Evolutionary conservation across 2,329 filamentous ascomycete species (phyloP).

Genomic region (Uncinocarpus reesii): DNA sequence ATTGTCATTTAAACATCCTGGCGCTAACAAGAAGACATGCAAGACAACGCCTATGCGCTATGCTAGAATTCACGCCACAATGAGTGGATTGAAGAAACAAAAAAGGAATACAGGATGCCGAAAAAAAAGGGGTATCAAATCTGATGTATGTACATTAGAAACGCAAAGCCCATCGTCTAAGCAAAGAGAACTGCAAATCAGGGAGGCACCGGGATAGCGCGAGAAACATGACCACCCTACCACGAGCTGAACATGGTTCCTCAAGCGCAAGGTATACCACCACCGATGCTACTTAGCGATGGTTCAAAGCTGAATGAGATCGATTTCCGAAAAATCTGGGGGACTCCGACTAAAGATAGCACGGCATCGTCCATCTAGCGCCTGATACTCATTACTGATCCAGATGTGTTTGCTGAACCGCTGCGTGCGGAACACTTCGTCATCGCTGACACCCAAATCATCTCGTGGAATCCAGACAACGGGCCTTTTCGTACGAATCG

Average conservation of each 20-base stretch:
- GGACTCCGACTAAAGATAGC: constrained; percentile 78
- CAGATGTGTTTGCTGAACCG: constrained; percentile 69
- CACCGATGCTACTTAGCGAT: neutral
- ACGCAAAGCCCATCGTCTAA: no score
- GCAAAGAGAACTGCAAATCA: neutral
- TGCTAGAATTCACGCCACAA: no score
- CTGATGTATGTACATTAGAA: no score
- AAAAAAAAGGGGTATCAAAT: no score
- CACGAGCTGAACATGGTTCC: neutral
- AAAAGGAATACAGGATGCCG: no score
- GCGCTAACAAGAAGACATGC: no score
- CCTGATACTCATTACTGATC: constrained; percentile 89
- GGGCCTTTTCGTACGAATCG: constrained; percentile 70
- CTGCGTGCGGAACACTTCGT: constrained; percentile 72
- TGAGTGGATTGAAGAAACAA: no score
- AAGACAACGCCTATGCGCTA: no score
- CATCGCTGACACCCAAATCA: constrained; percentile 78
- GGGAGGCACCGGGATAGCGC: neutral
- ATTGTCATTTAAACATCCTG: no score
- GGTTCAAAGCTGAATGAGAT: constrained; percentile 66
- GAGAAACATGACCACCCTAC: constrained; percentile 1
- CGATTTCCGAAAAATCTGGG: constrained; percentile 79
- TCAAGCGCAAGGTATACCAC: constrained; percentile 1
- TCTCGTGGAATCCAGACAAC: constrained; percentile 92
- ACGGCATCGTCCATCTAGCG: constrained; percentile 69